These are phyloP conservation scores for Sarocladium oryzae DNA, from an alignment of 2,329 filamentous ascomycete species.

Conservation along the genomic window DNA sequence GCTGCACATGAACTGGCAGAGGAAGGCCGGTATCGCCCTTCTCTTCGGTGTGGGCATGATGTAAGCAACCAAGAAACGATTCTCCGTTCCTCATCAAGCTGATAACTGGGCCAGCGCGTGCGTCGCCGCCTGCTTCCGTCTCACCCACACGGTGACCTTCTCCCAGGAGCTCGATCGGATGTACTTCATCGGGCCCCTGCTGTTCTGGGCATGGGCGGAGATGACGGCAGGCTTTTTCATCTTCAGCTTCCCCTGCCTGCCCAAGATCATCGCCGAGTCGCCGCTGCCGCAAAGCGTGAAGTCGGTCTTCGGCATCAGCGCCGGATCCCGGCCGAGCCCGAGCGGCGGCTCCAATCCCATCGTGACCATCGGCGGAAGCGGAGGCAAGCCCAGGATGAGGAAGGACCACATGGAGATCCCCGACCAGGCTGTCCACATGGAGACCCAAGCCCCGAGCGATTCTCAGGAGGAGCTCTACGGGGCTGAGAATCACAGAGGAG, in stretches of 20 bases:
- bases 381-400: neutral
- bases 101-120: slow-evolving; percentile 25
- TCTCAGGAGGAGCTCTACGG: neutral
- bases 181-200: slow-evolving; percentile 30
- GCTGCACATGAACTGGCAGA: slow-evolving; percentile 23
- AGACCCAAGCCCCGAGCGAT: neutral
- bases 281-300: neutral
- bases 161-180: slow-evolving; percentile 23
- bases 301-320: neutral
- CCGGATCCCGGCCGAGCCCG: neutral
- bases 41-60: slow-evolving; percentile 25
- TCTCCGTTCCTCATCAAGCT: neutral
- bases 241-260: slow-evolving; percentile 29
- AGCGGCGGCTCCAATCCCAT: neutral
- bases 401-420: neutral
- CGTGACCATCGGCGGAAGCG: neutral
- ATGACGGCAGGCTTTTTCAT: slow-evolving; percentile 40
- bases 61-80: slow-evolving; percentile 14
- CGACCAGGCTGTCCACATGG: neutral
- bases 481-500: neutral
- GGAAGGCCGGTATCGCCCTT: slow-evolving; percentile 24
- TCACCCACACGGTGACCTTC: slow-evolving; percentile 26
- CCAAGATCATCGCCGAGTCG: slow-evolving; percentile 25
- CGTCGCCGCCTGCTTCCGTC: slow-evolving; percentile 31
- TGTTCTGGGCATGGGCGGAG: slow-evolving; percentile 38